Evolutionary conservation across 2,329 filamentous ascomycete species (phyloP).

Genomic region (Pestalotiopsis sp.): DNA sequence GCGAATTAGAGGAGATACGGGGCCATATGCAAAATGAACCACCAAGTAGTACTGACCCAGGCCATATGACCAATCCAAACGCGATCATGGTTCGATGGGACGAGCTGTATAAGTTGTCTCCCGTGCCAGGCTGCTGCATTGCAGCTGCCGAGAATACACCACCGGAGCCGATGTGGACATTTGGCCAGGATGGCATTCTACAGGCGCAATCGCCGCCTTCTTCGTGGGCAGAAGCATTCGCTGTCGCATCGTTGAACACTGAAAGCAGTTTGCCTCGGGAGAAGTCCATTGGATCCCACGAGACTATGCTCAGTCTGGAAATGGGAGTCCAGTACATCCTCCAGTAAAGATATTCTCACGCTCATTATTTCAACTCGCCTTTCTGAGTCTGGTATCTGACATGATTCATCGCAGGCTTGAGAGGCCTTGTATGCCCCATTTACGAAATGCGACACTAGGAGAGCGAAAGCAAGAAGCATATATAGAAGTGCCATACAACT

Average conservation of each 20-base stretch:
- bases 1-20: not conserved
- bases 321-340: not conserved
- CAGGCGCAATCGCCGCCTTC: not conserved
- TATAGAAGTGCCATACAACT: conserved; percentile 1
- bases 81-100: not conserved
- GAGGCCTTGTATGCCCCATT: not conserved
- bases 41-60: not conserved
- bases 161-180: not conserved
- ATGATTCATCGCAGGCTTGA: not conserved
- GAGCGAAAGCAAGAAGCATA: not conserved
- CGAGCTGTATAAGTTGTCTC: not conserved
- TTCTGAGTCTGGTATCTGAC: not conserved
- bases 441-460: not conserved
- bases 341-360: not conserved
- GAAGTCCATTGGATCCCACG: not conserved
- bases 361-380: not conserved
- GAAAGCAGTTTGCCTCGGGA: not conserved
- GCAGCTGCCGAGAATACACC: not conserved
- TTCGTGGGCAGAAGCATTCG: not conserved
- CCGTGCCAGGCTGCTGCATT: conserved; percentile 1
- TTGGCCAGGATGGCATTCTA: not conserved
- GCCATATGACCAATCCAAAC: not conserved
- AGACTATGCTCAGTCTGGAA: not conserved
- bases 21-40: not conserved
- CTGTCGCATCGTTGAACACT: not conserved